Conservation (phyloP, 2,329 filamentous ascomycete species). For the Penicillium sp. region DNA sequence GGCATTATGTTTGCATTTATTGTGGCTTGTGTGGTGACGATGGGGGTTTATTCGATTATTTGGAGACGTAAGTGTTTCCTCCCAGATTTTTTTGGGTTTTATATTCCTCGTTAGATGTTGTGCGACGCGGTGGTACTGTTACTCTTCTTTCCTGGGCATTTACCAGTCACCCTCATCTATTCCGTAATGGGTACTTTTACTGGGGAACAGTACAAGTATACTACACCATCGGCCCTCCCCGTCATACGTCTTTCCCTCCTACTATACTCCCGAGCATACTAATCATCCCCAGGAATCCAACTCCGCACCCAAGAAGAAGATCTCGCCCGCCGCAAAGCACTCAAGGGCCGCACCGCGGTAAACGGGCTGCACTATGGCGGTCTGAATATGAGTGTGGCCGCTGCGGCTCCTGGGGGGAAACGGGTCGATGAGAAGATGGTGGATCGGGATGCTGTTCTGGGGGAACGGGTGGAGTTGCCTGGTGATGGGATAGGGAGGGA, state of each 20-base stretch:
- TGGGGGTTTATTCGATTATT: slow-evolving; percentile 39
- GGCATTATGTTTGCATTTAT: slow-evolving; percentile 48
- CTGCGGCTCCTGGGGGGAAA: background rate
- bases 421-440: slow-evolving; percentile 35
- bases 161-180: too few relatives aligned
- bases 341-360: slow-evolving; percentile 22
- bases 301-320: slow-evolving; percentile 33
- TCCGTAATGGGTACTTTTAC: background rate
- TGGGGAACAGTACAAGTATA: too few relatives aligned
- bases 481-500: slow-evolving; percentile 17
- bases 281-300: slow-evolving; percentile 10
- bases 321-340: slow-evolving; percentile 37
- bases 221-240: too few relatives aligned
- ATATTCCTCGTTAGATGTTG: too few relatives aligned
- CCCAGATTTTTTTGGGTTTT: too few relatives aligned
- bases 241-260: too few relatives aligned
- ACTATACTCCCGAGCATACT: background rate
- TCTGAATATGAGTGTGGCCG: background rate
- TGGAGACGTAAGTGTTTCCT: slow-evolving; percentile 31
- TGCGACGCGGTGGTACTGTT: too few relatives aligned
- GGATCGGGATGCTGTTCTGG: slow-evolving; percentile 14
- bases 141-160: too few relatives aligned
- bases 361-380: background rate
- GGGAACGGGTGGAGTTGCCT: slow-evolving; percentile 21
- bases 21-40: slow-evolving; percentile 36